These are phyloP conservation scores for Malassezia yamatoensis DNA, from an alignment of 1,284 basidiomycete genomes.

Conservation along the genomic window DNA sequence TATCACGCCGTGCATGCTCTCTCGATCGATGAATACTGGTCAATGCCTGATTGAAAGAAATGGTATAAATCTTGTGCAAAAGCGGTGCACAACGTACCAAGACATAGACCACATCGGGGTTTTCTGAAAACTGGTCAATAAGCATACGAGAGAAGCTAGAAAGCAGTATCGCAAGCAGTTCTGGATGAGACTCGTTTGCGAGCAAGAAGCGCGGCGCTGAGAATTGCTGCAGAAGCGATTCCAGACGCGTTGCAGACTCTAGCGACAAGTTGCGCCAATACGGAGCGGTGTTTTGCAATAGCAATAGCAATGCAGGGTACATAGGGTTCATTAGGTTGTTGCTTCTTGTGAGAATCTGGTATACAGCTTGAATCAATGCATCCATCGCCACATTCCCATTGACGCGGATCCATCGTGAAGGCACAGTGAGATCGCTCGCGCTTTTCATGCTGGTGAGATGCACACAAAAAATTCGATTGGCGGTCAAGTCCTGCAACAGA, in stretches of 20 bases:
- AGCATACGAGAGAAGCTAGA: slow-evolving; percentile 82
- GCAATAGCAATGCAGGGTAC: slow-evolving; percentile 67
- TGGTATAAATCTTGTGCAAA: slow-evolving; percentile 77
- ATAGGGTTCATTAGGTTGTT: slow-evolving; percentile 54
- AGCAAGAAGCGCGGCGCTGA: slow-evolving; percentile 77
- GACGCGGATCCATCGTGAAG: slow-evolving; percentile 15
- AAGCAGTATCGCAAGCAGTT: slow-evolving; percentile 81
- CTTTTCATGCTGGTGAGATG: slow-evolving; percentile 27
- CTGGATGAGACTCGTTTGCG: slow-evolving; percentile 83
- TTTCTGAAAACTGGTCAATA: slow-evolving; percentile 53
- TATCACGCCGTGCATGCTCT: not conserved
- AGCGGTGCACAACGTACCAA: slow-evolving; percentile 68
- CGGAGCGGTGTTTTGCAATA: slow-evolving; percentile 75
- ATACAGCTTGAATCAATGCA: slow-evolving; percentile 59
- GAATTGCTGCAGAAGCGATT: slow-evolving; percentile 80
- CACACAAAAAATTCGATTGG: slow-evolving; percentile 65
- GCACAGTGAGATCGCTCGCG: slow-evolving; percentile 21
- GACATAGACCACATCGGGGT: slow-evolving; percentile 77
- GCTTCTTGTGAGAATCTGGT: slow-evolving; percentile 72
- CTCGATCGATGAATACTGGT: not conserved
- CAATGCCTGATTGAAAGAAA: slow-evolving; percentile 56
- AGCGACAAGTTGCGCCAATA: slow-evolving; percentile 67
- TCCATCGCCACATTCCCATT: slow-evolving; percentile 24
- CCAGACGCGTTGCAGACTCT: slow-evolving; percentile 66
- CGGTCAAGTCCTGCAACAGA: slow-evolving; percentile 78